Base-by-base conservation (phyloP, 306 rosid genomes). In the Acacia melanoxylon region DNA sequence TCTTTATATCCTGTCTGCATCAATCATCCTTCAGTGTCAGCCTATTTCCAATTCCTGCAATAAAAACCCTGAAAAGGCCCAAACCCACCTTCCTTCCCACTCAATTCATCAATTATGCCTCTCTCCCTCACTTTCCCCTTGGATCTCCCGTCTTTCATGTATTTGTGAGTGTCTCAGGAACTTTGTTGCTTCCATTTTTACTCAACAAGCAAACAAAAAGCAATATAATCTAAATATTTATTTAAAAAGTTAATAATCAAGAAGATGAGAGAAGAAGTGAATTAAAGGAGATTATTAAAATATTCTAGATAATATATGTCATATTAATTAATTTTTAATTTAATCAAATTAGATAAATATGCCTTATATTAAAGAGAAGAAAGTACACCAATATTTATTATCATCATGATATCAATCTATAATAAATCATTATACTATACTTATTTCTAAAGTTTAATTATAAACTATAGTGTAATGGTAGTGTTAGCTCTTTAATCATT, bases 11-110 rank as follows among this genome's bases (percentile, higher is more conserved):
- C 75, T 86, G 90, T 88, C 89, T 67, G 80, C 91, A 86, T 92
- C 97, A 84, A 80, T 86, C 91, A 84, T 80, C 69, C 71, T 80
- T 73, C 79, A 81, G 89, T 75, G 91, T 90, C 92, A 92, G 85
- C 86, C 87, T 82, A 85, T 83, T 85, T 31, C 79, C 77, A 86
- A 89, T 85, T 86, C 78, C 86, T 80, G 80, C 88, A 88, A 89
- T 3, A 58, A 89, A 85, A 79, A 82, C n/a, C 69, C 41, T 29
- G 0, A 5, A 29, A 29, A 13, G 40, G 69, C 41, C 41, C 20
- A 63, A 63, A 14, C 41, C 37, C 41, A 63, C 69, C 69, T 29
- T 63, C 41, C 69, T 63, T 5, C 69, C 69, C 37, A 29, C 41
- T 6, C 20, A 5, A 5, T 6, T 29, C 37, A 2, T 27, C 68